Evolutionary conservation across 2,329 filamentous ascomycete genomes (phyloP).

Genomic region (Aspergillus calidoustus): DNA sequence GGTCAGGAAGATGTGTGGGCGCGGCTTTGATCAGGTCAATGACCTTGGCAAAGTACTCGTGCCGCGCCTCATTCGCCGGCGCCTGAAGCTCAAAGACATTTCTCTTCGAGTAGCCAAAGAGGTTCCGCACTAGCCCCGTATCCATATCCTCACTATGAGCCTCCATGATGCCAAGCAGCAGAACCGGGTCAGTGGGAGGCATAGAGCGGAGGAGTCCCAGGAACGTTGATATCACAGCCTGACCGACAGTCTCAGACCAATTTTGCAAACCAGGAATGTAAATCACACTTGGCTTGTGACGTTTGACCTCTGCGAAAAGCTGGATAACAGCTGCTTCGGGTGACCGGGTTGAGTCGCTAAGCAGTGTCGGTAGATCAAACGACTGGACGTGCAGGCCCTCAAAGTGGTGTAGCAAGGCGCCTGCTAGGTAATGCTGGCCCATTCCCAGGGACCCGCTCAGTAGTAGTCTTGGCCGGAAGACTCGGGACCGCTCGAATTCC

Average conservation of each 20-base stretch:
- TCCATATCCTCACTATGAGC: conserved; percentile 66
- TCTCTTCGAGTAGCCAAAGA: conserved; percentile 84
- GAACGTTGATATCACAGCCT: conserved; percentile 75
- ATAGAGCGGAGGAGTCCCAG: conserved; percentile 79
- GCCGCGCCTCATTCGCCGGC: conserved; percentile 67
- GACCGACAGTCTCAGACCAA: conserved; percentile 77
- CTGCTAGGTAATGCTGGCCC: conserved; percentile 89
- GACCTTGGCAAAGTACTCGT: conserved; percentile 78
- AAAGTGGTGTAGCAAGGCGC: conserved; percentile 84
- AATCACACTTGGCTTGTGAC: conserved; percentile 94
- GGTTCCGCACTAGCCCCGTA: conserved; percentile 67
- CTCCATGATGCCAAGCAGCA: conserved; percentile 86
- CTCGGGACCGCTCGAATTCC: conserved; percentile 83
- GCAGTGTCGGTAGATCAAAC: conserved; percentile 85
- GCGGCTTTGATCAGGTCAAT: conserved; percentile 77
- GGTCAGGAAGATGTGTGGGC: conserved; percentile 85
- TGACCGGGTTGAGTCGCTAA: conserved; percentile 79
- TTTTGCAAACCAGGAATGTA: conserved; percentile 89
- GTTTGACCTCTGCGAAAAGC: conserved; percentile 87
- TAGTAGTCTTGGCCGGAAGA: conserved; percentile 86
- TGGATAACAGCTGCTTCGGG: conserved; percentile 88
- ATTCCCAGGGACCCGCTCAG: conserved; percentile 84
- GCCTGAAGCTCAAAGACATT: conserved; percentile 73
- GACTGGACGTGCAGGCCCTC: conserved; percentile 94
- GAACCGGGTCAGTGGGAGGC: conserved; percentile 85